Evolutionary conservation across 2,329 filamentous ascomycete species (phyloP).

Genomic region (Ophiocordyceps polyrhachis-furcata): DNA sequence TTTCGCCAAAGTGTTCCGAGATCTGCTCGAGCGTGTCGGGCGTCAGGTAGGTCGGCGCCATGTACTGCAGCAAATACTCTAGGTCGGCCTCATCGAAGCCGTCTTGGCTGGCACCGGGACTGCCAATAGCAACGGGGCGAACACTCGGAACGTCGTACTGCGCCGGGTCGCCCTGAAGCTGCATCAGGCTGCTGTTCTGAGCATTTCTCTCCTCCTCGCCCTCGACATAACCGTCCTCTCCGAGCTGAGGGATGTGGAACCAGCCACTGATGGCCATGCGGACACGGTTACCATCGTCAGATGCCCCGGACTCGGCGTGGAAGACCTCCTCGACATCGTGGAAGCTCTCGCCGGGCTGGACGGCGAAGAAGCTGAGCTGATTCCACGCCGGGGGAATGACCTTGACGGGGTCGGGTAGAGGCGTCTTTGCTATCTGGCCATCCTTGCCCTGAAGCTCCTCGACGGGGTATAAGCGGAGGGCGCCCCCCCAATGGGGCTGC

Average conservation of each 20-base stretch:
- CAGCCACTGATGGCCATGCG: constrained; percentile 98
- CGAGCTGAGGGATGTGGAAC: constrained; percentile 94
- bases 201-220: constrained; percentile 79
- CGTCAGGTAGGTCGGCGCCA: constrained; percentile 77
- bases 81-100: constrained; percentile 61
- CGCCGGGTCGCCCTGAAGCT: constrained; percentile 80
- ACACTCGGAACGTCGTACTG: constrained; percentile 68
- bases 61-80: constrained; percentile 77
- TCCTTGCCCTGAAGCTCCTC: constrained; percentile 39
- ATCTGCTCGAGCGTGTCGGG: constrained; percentile 80
- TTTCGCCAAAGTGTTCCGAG: constrained; percentile 58
- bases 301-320: constrained; percentile 39
- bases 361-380: constrained; percentile 93
- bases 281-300: constrained; percentile 54
- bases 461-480: constrained; percentile 69
- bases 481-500: constrained; percentile 85
- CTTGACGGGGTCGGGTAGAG: constrained; percentile 58
- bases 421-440: constrained; percentile 61
- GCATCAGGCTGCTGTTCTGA: constrained; percentile 77
- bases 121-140: constrained; percentile 29
- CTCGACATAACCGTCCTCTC: constrained; percentile 78
- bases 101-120: constrained; percentile 26
- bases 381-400: constrained; percentile 91
- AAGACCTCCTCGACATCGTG: constrained; percentile 99
- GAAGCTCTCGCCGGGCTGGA: constrained; percentile 96